Base-by-base conservation (phyloP, 805 yeast genomes). In the Yamadazyma philogaea region DNA sequence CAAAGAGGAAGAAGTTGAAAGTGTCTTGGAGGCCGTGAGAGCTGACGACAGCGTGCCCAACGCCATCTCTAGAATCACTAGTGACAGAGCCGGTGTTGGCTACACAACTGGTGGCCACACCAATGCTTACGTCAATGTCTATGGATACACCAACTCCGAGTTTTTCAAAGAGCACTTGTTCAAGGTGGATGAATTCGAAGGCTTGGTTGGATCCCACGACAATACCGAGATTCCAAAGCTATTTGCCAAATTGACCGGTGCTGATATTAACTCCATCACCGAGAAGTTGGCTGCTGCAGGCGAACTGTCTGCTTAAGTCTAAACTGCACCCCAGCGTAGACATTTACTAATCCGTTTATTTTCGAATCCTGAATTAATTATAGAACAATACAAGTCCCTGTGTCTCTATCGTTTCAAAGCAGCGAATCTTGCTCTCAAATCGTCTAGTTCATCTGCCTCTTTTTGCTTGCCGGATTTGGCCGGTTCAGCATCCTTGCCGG, bases 161-260 rank as follows among this genome's bases (percentile, higher is more conserved):
- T 45, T 60, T 7, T 68, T 78, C 22, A 60, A 63, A 56, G 37
- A 47, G 3, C 50, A 68, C 47, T 52, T 59, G 39, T 49, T 76
- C 7, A 45, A 46, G 10, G 44, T 51, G 14, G 45, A 43, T n/a
- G 37, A 20, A 17, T 43, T 38, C 4, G 61, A 72, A 14, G 63
- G 73, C 12, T 64, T 87, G 39, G 74, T 72, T 20, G 96, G 96
- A 5, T 83, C 79, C 60, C 84, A 78, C 54, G 96, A 88, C 63
- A 88, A 88, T 64, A 84, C 70, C 28, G 95, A 86, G 48, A 74
- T 88, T 44, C 95, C 93, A 6, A 56, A 66, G 20, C 84, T 81
- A 57, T 72, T 87, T 79, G 81, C 72, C 26, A 51, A 63, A 6
- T 68, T 69, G 55, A 59, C 75, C 60, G 63, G 70, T 10, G 65